Evolutionary conservation across 2,329 filamentous ascomycete genomes (phyloP).

Genomic region (Colletotrichum orbiculare): DNA sequence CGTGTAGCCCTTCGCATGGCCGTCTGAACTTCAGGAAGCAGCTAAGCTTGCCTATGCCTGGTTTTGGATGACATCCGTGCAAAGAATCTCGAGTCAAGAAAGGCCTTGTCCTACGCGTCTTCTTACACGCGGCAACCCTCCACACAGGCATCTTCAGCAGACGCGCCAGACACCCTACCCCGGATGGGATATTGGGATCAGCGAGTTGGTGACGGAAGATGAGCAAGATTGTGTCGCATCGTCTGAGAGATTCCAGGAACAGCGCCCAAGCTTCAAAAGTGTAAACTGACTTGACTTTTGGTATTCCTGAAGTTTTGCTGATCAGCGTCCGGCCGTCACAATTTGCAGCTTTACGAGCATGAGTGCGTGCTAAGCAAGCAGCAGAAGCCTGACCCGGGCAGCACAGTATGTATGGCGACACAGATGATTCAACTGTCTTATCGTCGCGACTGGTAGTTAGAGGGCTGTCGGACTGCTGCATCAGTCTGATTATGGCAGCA

Average conservation of each 20-base stretch:
- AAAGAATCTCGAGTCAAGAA: slow-evolving; percentile 12
- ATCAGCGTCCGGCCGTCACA: neutral
- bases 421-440: neutral
- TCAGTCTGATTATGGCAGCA: slow-evolving; percentile 17
- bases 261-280: slow-evolving; percentile 14
- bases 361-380: neutral
- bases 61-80: slow-evolving; percentile 18
- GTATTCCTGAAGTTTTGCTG: neutral
- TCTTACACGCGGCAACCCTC: slow-evolving; percentile 13
- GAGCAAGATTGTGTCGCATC: slow-evolving; percentile 10
- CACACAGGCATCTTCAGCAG: slow-evolving; percentile 1
- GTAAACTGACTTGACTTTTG: slow-evolving; percentile 9
- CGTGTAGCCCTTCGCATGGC: neutral
- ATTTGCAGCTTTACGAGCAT: neutral
- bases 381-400: neutral
- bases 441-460: slow-evolving; percentile 18
- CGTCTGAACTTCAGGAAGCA: slow-evolving; percentile 27
- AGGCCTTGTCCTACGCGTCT: slow-evolving; percentile 7
- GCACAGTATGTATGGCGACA: neutral
- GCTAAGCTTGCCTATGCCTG: slow-evolving; percentile 18
- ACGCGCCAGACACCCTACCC: slow-evolving; percentile 16
- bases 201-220: slow-evolving; percentile 15
- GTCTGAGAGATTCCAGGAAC: slow-evolving; percentile 23
- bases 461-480: slow-evolving; percentile 8
- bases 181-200: slow-evolving; percentile 29